Evolutionary conservation across 805 yeast species (phyloP).

Genomic region (Millerago galiae): DNA sequence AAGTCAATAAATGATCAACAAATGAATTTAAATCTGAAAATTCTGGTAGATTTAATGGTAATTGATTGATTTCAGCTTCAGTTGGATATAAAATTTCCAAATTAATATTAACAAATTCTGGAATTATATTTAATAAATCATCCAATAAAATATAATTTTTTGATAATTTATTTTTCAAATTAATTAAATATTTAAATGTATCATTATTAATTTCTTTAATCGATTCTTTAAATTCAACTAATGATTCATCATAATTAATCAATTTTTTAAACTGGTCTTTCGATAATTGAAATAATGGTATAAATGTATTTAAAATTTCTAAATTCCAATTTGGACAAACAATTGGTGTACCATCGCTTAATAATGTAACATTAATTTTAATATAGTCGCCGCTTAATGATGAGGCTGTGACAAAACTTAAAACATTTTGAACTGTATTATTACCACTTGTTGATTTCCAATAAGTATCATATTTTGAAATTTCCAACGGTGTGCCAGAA

Average conservation of each 20-base stretch:
- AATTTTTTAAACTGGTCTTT: constrained; percentile 27
- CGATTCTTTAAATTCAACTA: background rate
- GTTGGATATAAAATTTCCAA: constrained; percentile 78
- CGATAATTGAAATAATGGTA: constrained; percentile 55
- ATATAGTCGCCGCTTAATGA: constrained; percentile 79
- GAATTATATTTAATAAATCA: constrained; percentile 48
- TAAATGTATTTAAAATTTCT: constrained; percentile 40
- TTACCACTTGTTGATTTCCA: constrained; percentile 84
- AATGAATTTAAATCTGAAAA: constrained; percentile 58
- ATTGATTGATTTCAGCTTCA: constrained; percentile 33
- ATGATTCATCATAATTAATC: constrained; percentile 18
- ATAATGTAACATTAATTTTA: constrained; percentile 58
- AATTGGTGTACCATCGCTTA: constrained; percentile 81
- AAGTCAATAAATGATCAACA: constrained; percentile 66
- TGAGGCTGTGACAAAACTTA: constrained; percentile 84
- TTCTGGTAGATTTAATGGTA: constrained; percentile 34
- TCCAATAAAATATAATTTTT: constrained; percentile 50
- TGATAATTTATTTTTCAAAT: constrained; percentile 12
- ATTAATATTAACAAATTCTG: constrained; percentile 57
- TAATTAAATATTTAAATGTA: constrained; percentile 1
- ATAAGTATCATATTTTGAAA: constrained; percentile 89
- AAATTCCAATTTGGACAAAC: constrained; percentile 66
- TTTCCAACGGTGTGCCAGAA: constrained; percentile 74
- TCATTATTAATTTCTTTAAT: constrained; percentile 5
- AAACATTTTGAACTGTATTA: constrained; percentile 26